Conservation (phyloP, 179 eudicot genomes). For the Amaranthus tricolor region DNA sequence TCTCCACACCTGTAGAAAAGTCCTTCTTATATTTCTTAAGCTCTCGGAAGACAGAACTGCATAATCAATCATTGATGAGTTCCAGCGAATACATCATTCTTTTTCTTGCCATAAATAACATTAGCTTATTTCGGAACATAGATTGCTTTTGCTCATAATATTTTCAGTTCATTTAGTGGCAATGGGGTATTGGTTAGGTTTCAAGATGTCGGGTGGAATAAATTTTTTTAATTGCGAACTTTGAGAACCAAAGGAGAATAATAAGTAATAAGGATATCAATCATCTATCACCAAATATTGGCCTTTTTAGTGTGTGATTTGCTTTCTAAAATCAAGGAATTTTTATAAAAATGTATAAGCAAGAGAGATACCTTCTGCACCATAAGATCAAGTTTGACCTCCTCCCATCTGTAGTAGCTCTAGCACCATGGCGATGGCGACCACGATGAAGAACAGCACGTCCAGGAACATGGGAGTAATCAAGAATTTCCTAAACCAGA, state of each 20-base stretch:
- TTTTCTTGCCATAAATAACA: background rate
- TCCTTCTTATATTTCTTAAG: constrained; percentile 81
- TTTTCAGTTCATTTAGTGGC: too few species aligned
- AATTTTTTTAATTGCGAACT: background rate
- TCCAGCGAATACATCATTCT: background rate
- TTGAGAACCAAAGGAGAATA: background rate
- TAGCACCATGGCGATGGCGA: constrained; percentile 99
- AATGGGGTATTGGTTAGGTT: too few species aligned
- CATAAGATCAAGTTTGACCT: constrained; percentile 80
- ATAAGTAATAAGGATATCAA: too few species aligned
- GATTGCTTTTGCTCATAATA: too few species aligned
- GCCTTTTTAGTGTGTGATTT: background rate
- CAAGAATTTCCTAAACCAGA: constrained; percentile 63
- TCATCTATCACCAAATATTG: background rate
- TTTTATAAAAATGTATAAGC: constrained; percentile 3
- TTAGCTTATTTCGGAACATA: background rate
- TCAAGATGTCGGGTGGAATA: too few species aligned
- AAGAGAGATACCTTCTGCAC: constrained; percentile 84
- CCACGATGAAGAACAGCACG: constrained; percentile 94
- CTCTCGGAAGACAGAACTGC: constrained; percentile 89
- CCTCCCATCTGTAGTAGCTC: constrained; percentile 77
- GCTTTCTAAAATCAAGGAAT: background rate
- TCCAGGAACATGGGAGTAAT: constrained; percentile 85
- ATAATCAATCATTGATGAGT: background rate
- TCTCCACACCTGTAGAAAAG: constrained; percentile 92